Base-by-base conservation (phyloP, 331 rosid species). In the Stylosanthes scabra region DNA sequence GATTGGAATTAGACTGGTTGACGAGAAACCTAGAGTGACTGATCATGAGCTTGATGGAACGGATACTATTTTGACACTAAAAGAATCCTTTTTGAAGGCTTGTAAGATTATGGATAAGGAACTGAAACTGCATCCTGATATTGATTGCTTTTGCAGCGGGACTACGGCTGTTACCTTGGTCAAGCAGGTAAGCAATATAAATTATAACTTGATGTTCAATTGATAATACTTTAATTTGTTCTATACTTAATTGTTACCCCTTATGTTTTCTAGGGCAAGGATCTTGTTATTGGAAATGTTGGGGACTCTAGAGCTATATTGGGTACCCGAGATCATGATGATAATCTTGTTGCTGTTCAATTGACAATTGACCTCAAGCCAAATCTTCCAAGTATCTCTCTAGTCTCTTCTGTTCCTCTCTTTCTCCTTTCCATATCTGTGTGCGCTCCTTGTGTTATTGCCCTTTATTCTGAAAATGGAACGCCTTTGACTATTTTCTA, bases 231-330 rank as follows among this genome's bases (percentile, higher is more conserved):
- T 8, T 25, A 31, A 42, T 68, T 14, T 66, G 63, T n/a, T 59
- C 74, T 14, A 65, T 59, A 12, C 20, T 9, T 66, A 37, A 59
- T 61, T 66, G 66, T 59, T 47, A 60, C 62, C 55, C 46, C 20
- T 29, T 9, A 6, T 72, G 63, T 55, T 34, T 78, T 78, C 49
- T 42, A 91, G 97, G 93, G 96, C 70, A 83, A 68, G 66, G 81
- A 89, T 62, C 88, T 91, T 77, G 81, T 91, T 45, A 69, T 91
- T 61, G 96, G 87, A 77, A 91, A 91, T 81, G 68, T 89, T 62
- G 97, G 97, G 63, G 97, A 91, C 82, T 91, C 97, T 0, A 87
- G 97, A 83, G 97, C 97, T 45, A 70, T 91, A 29, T 25, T 91
- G 81, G 91, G 88, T 61, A 89, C 96, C 12, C 88, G 89, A 75